Conservation (phyloP, 208 protist species). For the Tritrichomonas musculus region DNA sequence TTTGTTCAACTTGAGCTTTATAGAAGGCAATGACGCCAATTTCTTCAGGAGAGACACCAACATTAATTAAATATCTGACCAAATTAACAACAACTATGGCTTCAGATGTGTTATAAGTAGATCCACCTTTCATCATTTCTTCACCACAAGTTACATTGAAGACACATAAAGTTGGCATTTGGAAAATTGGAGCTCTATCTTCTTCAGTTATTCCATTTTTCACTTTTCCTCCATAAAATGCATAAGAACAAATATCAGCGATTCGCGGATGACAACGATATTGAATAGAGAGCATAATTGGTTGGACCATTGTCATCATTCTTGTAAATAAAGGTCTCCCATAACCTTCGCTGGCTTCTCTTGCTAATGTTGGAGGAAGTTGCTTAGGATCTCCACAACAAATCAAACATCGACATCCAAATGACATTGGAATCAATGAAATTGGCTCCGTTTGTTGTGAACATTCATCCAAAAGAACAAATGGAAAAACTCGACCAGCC, state of each 20-base stretch:
- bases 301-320: background rate
- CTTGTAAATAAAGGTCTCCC: background rate
- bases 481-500: background rate
- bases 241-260: background rate
- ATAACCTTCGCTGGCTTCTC: background rate
- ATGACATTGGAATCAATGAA: conserved; percentile 33
- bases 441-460: conserved; percentile 40
- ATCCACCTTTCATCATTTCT: background rate
- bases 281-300: background rate
- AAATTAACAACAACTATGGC: background rate
- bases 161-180: background rate
- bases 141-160: background rate
- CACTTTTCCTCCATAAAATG: background rate
- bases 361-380: conserved; percentile 37
- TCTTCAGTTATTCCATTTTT: background rate
- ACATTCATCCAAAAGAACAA: conserved; percentile 43
- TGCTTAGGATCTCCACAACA: conserved; percentile 40
- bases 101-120: background rate
- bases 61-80: background rate
- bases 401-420: background rate
- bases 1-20: background rate
- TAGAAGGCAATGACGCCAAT: conserved; percentile 11
- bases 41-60: background rate
- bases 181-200: background rate
- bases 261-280: conserved; percentile 6